These are phyloP conservation scores for Diophrys sp. DNA, from an alignment of 73 alveolate genomes.

Conservation along the genomic window DNA sequence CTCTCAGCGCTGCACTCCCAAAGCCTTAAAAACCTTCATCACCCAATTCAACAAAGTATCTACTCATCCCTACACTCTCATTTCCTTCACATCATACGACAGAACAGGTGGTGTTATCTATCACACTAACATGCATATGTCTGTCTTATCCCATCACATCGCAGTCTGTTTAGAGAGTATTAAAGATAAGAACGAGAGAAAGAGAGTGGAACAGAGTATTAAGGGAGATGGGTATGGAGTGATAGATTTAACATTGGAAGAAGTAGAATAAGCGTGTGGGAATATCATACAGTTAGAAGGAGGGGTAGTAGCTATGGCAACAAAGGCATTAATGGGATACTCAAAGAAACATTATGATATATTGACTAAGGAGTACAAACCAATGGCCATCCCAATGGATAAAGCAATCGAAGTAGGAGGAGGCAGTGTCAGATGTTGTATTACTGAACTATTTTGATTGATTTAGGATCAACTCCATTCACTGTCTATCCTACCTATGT, in stretches of 20 bases:
- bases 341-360: conserved; percentile 18
- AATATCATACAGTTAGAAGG: conserved; percentile 47
- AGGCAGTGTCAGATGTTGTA: conserved; percentile 66
- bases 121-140: conserved; percentile 79
- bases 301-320: conserved; percentile 42
- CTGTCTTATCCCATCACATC: conserved; percentile 59
- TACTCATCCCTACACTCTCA: conserved; percentile 10
- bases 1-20: conserved; percentile 54
- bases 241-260: conserved; percentile 33
- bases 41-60: conserved; percentile 24
- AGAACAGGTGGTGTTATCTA: conserved; percentile 50
- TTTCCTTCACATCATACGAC: conserved; percentile 29
- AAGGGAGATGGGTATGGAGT: conserved; percentile 10
- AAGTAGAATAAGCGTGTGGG: conserved; percentile 49
- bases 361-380: conserved; percentile 20
- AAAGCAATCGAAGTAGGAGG: conserved; percentile 63
- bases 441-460: conserved; percentile 46
- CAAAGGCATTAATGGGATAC: conserved; percentile 50
- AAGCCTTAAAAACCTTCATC: conserved; percentile 43
- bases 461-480: not conserved
- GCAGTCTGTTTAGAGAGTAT: conserved; percentile 69
- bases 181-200: conserved; percentile 45
- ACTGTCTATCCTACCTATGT: not conserved
- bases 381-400: conserved; percentile 33
- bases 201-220: conserved; percentile 16